Evolutionary conservation across 2,329 filamentous ascomycete genomes (phyloP).

Genomic region (Bertia moriformis): DNA sequence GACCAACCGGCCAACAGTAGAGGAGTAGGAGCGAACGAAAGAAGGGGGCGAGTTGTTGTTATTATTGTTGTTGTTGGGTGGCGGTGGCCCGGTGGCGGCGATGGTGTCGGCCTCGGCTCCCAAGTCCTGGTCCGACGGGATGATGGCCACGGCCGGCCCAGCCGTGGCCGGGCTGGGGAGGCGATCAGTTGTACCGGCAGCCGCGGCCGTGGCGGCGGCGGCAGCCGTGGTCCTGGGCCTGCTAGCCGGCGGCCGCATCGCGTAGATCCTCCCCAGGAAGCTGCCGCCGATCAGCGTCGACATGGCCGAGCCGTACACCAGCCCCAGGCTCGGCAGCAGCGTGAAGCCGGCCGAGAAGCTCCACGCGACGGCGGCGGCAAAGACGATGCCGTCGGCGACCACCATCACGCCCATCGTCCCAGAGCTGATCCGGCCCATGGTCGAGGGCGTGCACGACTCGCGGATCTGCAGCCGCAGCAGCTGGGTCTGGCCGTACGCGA

Average conservation of each 20-base stretch:
- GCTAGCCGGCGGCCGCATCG: slow-evolving; percentile 42
- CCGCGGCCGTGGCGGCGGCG: background rate
- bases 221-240: slow-evolving; percentile 9
- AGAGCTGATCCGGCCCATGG: slow-evolving; percentile 51
- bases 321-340: slow-evolving; percentile 38
- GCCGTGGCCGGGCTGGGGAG: background rate
- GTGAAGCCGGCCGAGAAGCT: slow-evolving; percentile 37
- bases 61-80: slow-evolving; percentile 16
- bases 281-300: slow-evolving; percentile 40
- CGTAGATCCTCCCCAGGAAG: slow-evolving; percentile 44
- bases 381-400: slow-evolving; percentile 45
- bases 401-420: slow-evolving; percentile 47
- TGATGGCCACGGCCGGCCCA: background rate
- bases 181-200: background rate
- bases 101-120: slow-evolving; percentile 6
- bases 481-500: slow-evolving; percentile 46
- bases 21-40: slow-evolving; percentile 28
- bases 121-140: slow-evolving; percentile 4
- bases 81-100: slow-evolving; percentile 13
- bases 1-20: slow-evolving; percentile 40
- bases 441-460: slow-evolving; percentile 53
- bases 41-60: slow-evolving; percentile 11
- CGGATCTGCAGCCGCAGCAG: slow-evolving; percentile 51
- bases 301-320: slow-evolving; percentile 36
- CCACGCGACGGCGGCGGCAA: slow-evolving; percentile 39